Base-by-base conservation (phyloP, 306 rosid genomes). In the Abrus precatorius region DNA sequence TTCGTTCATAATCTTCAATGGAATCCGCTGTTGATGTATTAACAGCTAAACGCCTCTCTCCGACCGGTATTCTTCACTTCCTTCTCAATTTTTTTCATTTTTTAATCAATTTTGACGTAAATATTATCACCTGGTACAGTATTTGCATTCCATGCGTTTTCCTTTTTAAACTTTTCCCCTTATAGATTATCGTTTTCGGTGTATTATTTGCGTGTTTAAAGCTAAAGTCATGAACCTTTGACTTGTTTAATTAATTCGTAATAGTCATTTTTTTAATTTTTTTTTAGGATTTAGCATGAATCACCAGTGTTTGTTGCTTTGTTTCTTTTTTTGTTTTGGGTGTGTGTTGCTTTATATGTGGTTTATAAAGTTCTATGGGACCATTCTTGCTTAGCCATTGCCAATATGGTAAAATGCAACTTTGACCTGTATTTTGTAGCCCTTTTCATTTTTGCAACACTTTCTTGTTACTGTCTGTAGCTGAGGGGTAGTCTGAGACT, bases 1-100 rank as follows among this genome's bases (percentile, higher is more conserved):
- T 66, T 65, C 50, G 4, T 11, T 30, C 47, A 65, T 47, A 33
- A 60, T 10, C 53, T 70, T 50, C 69, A 62, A 91, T 91, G 96
- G 88, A 86, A 29, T 33, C 87, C 1, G 40, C 85, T 7, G 71
- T 69, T 67, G 86, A 80, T 32, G 36, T 56, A 3, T 64, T 72
- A 13, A 74, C 79, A 34, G 80, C 81, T 45, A 71, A 87, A 62
- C 83, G 85, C 34, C 44, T 57, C 10, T 1, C 32, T 47, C 67
- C 88, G 13, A 28, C 0, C 3, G 84, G 84, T 85, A 81, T 52
- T 72, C 33, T 8, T 53, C 59, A 12, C 50, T 54, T 68, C 62
- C 41, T 41, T 72, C 59, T 47, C 47, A 20, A n/a, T 7, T 5
- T 10, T 13, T 13, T 28, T 20, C 0, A 1, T n/a, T 4, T 0